Base-by-base conservation (phyloP, 2,329 filamentous ascomycete species). In the Fusarium bactridioides region DNA sequence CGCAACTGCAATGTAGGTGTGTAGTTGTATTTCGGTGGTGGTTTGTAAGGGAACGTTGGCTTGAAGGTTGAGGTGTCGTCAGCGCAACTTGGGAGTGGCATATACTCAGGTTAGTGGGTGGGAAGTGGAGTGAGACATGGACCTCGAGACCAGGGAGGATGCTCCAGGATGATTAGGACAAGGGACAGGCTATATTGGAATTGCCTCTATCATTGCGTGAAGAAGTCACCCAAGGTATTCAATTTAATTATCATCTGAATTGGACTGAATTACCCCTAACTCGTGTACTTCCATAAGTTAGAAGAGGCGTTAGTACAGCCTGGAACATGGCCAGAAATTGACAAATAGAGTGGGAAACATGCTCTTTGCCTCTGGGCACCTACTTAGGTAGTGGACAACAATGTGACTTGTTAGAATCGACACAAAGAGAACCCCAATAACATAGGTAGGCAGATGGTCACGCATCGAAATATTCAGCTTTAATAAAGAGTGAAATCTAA, bases 51-150 rank as follows among this genome's bases (percentile, higher is more conserved):
- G 33, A 64, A 33, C n/a, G 64, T 69, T 67, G 47, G 47, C 27
- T 70, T 67, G 47, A 40, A 69, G 51, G 68, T 54, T 59, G 59
- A 57, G 70, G 67, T 73, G 67, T 71, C 70, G 70, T 73, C 70
- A 73, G 70, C 70, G 55, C 51, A 58, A 43, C 55, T 58, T 47
- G 29, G 23, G 56, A 59, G 51, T 69, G 65, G 59, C 58, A 69
- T 69, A 58, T 69, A 51, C 64, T 47, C 53, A 48, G 64, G 59
- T 58, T 59, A 64, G 66, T 51, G 55, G 62, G 57, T 61, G 65
- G 44, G 19, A 43, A 64, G 64, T 50, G 63, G 62, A 51, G 62
- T 71, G 53, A 58, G 33, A 59, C 40, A 58, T 27, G 47, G 35
- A 53, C 18, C 31, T 60, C 40, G 13, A 59, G 61, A 31, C 44